Conservation (phyloP, 139 green algal species). For the Chara braunii region DNA sequence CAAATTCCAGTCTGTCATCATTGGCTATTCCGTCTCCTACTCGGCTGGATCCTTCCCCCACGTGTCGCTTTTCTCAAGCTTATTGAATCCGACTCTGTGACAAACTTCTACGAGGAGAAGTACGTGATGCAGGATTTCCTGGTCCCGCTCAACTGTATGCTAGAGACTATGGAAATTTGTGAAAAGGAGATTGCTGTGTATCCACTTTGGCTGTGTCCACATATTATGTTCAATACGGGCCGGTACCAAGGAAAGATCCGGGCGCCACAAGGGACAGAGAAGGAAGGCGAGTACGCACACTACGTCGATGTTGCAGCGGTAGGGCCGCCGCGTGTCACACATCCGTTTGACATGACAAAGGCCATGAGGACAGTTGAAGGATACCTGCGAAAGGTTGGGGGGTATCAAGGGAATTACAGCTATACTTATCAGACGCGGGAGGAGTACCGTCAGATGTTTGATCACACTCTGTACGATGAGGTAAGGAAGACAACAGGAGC, state of each 20-base stretch:
- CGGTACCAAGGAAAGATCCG: neutral
- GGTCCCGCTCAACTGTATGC: constrained; percentile 19
- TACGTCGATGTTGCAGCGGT: too few species aligned
- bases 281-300: too few species aligned
- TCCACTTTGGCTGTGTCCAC: constrained; percentile 30
- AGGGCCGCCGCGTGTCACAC: too few species aligned
- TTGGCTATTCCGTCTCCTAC: constrained; percentile 10
- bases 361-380: too few species aligned
- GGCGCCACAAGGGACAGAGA: neutral
- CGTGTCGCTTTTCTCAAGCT: constrained; percentile 34
- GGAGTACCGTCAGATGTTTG: too few species aligned
- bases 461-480: too few species aligned
- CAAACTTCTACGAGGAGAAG: constrained; percentile 23
- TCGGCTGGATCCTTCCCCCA: constrained; percentile 33
- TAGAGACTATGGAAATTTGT: constrained; percentile 8
- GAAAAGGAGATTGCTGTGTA: constrained; percentile 20
- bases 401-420: too few species aligned
- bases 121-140: constrained; percentile 32
- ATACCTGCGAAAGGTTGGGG: too few species aligned
- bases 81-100: constrained; percentile 16
- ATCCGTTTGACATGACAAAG: too few species aligned
- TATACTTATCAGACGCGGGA: too few species aligned
- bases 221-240: constrained; percentile 13
- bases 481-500: too few species aligned
- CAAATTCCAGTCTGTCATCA: too few species aligned